phyloP scores from a whole-genome alignment of 306 rosid species.

The Alnus glutinosa region DNA sequence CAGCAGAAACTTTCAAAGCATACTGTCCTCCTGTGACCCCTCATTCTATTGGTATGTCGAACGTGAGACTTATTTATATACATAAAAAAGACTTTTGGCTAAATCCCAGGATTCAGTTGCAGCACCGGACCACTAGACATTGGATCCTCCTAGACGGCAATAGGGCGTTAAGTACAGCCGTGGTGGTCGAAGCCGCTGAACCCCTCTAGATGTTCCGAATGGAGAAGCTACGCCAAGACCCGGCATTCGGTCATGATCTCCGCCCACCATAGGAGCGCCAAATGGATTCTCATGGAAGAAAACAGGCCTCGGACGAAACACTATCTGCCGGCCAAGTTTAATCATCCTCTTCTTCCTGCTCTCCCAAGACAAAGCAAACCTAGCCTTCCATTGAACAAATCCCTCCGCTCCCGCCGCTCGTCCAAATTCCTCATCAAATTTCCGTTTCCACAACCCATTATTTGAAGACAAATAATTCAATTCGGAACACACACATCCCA shows the following conservation, averaged over 20 bases:
- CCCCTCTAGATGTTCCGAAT: constrained; percentile 20
- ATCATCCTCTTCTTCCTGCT: constrained; percentile 27
- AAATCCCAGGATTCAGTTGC: background rate
- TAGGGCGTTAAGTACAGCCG: constrained; percentile 28
- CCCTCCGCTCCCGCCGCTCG: background rate
- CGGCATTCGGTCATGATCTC: constrained; percentile 46
- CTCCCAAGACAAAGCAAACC: constrained; percentile 34
- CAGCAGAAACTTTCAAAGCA: background rate
- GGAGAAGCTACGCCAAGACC: constrained; percentile 24
- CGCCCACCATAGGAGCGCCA: constrained; percentile 33
- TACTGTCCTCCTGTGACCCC: background rate
- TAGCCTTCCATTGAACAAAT: constrained; percentile 33
- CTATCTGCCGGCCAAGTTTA: background rate
- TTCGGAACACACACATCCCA: constrained; percentile 53
- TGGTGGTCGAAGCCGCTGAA: constrained; percentile 18
- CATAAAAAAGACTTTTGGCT: background rate
- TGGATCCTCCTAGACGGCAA: constrained; percentile 28
- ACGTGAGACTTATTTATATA: background rate
- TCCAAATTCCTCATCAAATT: constrained; percentile 52
- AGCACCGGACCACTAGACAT: background rate
- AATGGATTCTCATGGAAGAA: constrained; percentile 24
- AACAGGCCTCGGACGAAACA: background rate
- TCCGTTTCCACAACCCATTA: constrained; percentile 68
- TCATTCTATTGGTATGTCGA: background rate
- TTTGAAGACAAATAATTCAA: constrained; percentile 43